Percentiles rank a stretch among this genome's conserved stretches.
These are phyloP conservation scores for Psilocybe tampanensis DNA, from an alignment of 768 basidiomycete genomes.

Conservation along the genomic window DNA sequence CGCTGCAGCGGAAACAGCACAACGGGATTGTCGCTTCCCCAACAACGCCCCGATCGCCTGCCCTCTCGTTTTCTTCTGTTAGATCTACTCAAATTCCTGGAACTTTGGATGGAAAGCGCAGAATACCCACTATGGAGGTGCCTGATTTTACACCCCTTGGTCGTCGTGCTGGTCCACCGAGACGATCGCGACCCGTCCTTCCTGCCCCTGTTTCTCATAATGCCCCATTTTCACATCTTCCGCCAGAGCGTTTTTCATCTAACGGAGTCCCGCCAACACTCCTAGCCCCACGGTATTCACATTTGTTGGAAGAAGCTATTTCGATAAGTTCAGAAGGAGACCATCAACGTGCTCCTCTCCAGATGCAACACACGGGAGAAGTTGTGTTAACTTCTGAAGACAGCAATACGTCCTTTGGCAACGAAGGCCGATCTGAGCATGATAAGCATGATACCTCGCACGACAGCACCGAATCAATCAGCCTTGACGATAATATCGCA, in stretches of 20 bases:
- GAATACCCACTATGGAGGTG: slow-evolving; percentile 39
- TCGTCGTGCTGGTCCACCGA: slow-evolving; percentile 27
- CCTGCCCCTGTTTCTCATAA: slow-evolving; percentile 25
- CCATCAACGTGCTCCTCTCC: not conserved
- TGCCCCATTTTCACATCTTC: slow-evolving; percentile 36
- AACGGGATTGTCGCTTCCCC: slow-evolving; percentile 59
- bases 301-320: slow-evolving; percentile 59
- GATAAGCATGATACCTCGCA: not conserved
- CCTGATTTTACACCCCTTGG: slow-evolving; percentile 56
- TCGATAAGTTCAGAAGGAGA: slow-evolving; percentile 32
- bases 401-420: not conserved
- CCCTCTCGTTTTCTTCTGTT: slow-evolving; percentile 19
- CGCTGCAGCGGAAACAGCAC: slow-evolving; percentile 63
- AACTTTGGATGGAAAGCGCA: slow-evolving; percentile 10
- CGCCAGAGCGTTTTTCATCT: slow-evolving; percentile 17
- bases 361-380: not conserved
- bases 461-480: not conserved
- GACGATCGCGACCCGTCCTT: slow-evolving; percentile 21
- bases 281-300: slow-evolving; percentile 58
- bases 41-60: slow-evolving; percentile 38
- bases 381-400: not conserved
- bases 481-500: not conserved
- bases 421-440: not conserved
- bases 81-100: not conserved
- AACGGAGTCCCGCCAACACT: slow-evolving; percentile 41